These are phyloP conservation scores for Claviceps maximensis DNA, from an alignment of 2,329 filamentous ascomycete genomes.

Conservation along the genomic window DNA sequence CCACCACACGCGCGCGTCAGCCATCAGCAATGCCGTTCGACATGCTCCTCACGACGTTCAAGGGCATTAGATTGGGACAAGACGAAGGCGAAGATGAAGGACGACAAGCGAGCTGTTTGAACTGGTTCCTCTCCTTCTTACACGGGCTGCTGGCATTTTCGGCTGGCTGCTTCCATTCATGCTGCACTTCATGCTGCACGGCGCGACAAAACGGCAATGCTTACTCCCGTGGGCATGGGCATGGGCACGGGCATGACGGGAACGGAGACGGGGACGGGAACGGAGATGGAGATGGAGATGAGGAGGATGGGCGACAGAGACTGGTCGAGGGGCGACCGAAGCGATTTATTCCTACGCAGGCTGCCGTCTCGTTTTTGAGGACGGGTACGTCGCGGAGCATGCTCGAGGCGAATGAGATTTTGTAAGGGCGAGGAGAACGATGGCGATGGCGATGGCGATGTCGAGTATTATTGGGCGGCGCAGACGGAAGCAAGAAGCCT, in stretches of 20 bases:
- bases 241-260: too few relatives aligned
- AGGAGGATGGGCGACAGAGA: conserved; percentile 12
- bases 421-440: conserved; percentile 8
- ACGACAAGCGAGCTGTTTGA: not conserved
- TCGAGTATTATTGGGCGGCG: too few relatives aligned
- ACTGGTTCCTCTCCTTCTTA: not conserved
- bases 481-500: not conserved
- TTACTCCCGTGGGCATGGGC: conserved; percentile 15
- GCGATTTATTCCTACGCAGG: conserved; percentile 23
- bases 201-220: conserved; percentile 8
- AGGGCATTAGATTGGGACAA: conserved; percentile 18
- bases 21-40: not conserved
- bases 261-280: conserved; percentile 11
- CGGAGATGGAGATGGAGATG: conserved; percentile 15
- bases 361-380: conserved; percentile 26
- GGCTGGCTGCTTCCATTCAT: conserved; percentile 5
- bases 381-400: conserved; percentile 29
- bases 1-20: not conserved
- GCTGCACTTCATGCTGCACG: conserved; percentile 6
- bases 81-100: conserved; percentile 20
- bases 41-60: not conserved
- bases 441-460: too few relatives aligned
- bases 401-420: conserved; percentile 21
- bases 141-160: not conserved
- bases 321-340: conserved; percentile 3